Conservation (phyloP, 1,139 yeast species). For the Debaryomycetaceae sp. region DNA sequence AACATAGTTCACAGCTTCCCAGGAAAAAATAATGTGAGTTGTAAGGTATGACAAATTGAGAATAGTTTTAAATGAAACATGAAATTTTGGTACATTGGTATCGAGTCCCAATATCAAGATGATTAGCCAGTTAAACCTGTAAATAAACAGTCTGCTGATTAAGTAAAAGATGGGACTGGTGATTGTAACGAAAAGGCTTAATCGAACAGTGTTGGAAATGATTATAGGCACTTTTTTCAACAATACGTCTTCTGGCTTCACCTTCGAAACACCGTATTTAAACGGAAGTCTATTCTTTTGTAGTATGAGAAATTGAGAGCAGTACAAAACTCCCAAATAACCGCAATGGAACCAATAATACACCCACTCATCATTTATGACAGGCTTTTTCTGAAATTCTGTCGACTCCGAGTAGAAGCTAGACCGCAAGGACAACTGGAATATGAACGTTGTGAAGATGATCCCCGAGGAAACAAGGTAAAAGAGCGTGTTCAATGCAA, state of each 20-base stretch:
- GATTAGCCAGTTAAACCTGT: slow-evolving; percentile 30
- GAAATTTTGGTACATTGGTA: slow-evolving; percentile 28
- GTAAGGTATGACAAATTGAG: slow-evolving; percentile 35
- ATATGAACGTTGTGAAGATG: slow-evolving; percentile 25
- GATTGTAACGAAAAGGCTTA: slow-evolving; percentile 27
- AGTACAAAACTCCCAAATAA: slow-evolving; percentile 43
- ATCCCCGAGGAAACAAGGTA: slow-evolving; percentile 39
- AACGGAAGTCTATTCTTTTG: slow-evolving; percentile 63
- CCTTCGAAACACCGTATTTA: slow-evolving; percentile 40
- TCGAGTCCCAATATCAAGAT: slow-evolving; percentile 34
- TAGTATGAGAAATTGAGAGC: slow-evolving; percentile 50
- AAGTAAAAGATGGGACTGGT: slow-evolving; percentile 48
- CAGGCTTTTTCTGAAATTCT: slow-evolving; percentile 51
- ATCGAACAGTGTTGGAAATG: slow-evolving; percentile 33
- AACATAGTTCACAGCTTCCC: slow-evolving; percentile 63
- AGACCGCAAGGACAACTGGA: slow-evolving; percentile 24
- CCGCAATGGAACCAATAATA: slow-evolving; percentile 46
- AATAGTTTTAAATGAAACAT: slow-evolving; percentile 35
- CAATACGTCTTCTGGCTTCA: slow-evolving; percentile 40
- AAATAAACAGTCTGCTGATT: slow-evolving; percentile 40
- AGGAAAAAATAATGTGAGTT: slow-evolving; percentile 39
- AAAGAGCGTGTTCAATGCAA: slow-evolving; percentile 30
- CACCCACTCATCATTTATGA: slow-evolving; percentile 60
- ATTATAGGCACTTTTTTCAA: slow-evolving; percentile 29
- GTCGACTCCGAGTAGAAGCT: slow-evolving; percentile 39